Base-by-base conservation (phyloP, 805 yeast species). In the Kodamaea sagamina region DNA sequence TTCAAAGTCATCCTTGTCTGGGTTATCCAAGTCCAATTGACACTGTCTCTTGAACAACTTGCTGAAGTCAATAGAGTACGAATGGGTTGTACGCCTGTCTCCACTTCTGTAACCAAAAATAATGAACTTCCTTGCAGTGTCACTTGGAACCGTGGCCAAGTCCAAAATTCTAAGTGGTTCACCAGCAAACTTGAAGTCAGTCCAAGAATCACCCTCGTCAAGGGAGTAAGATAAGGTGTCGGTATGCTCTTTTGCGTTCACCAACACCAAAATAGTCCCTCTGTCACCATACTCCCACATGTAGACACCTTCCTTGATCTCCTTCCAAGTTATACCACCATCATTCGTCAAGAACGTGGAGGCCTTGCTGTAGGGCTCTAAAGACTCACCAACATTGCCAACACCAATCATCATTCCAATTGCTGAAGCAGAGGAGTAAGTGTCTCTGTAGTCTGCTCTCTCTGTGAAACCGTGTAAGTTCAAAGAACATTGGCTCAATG, bases 211-310 rank as follows among this genome's bases (percentile, higher is more conserved):
- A 26, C 98, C 99, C 50, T 83, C 86, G 64, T 93, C 92, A 10
- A 81, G 58, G 0, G 97, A 86, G 55, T 81, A 90, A 1, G 65
- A 52, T 0, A 92, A 42, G 1, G 65, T 62, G 46, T 87, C 72
- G 0, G 96, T 83, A 6, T 71, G 66, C 22, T 77, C 81, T 3
- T 63, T 68, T 4, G 77, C 79, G 29, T 81, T 73, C 1, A 85
- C 92, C 39, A 90, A 61, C 1, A 88, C 88, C 39, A 93, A 64
- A 26, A 93, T 76, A 0, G 96, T 82, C 12, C 99, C 99, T 50
- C 88, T 86, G 62, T 93, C 99, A 49, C 98, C 98, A 62, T 74
- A 93, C 63, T 90, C 98, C 98, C 98, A 93, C 78, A 85, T 84
- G 53, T 79, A 77, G 1, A 80, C 75, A 3, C 95, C 93, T 47